These are phyloP conservation scores for Arctium minus DNA, from an alignment of 129 eudicot genomes.

Conservation along the genomic window DNA sequence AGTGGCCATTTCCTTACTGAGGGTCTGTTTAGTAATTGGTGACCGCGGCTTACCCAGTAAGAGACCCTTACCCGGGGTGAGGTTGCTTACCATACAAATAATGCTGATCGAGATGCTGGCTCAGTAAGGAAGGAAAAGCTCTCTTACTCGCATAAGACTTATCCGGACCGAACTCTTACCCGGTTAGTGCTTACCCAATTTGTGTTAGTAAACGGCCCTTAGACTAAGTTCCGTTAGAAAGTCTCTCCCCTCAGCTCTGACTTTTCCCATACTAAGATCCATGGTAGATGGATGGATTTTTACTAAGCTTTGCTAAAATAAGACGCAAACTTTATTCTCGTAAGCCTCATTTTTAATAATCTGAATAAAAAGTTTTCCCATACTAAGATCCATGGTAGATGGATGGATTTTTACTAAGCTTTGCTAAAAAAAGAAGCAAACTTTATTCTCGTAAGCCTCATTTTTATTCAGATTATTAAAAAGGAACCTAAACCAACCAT, in stretches of 20 bases:
- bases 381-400: not conserved
- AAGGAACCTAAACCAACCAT: too few species aligned
- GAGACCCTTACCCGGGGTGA: not conserved
- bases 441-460: not conserved
- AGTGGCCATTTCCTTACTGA: not conserved
- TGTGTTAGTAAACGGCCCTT: not conserved
- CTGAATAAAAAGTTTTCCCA: not conserved
- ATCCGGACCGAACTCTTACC: too few species aligned
- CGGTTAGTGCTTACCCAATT: not conserved
- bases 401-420: not conserved
- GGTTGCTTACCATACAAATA: too few species aligned
- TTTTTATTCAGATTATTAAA: too few species aligned
- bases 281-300: not conserved
- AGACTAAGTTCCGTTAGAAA: not conserved
- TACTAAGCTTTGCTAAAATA: not conserved
- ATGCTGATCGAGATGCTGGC: not conserved
- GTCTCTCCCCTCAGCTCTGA: not conserved
- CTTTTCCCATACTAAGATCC: not conserved
- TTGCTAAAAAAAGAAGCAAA: not conserved
- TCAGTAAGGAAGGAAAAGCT: not conserved
- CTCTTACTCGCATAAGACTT: not conserved
- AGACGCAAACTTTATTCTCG: not conserved
- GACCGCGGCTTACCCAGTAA: not conserved
- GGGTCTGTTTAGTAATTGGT: not conserved
- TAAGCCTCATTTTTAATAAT: not conserved